Base-by-base conservation (phyloP, 2,329 filamentous ascomycete species). In the Fusarium tuaranense region DNA sequence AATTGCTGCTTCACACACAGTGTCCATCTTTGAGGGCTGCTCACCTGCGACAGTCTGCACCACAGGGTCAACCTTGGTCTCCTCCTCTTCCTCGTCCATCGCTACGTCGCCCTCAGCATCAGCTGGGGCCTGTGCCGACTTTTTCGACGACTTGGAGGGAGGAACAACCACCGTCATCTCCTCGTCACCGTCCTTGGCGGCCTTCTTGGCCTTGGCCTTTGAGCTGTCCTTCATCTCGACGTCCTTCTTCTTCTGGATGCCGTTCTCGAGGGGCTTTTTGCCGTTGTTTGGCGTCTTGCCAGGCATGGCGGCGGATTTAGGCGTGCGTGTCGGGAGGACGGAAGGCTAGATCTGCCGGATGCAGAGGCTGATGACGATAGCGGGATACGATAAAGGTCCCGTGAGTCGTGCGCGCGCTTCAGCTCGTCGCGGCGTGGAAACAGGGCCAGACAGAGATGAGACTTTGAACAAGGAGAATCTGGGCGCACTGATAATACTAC, bases 131-230 rank as follows among this genome's bases (percentile, higher is more conserved):
- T 88, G 87, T 76, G 86, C 86, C 68, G 91, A 88, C 84, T 90
- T 84, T 80, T 88, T 89, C 71, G 88, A 85, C 79, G 86, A 86
- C 87, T 94, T 94, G 75, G 92, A 90, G 68, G 92, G 92, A 65
- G 93, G 92, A 53, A 95, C 92, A 78, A 95, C 93, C 75, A 95
- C 92, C 61, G 93, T 95, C 92, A 95, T 95, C 86, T 94, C 92
- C 78, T 92, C 92, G 78, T 94, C 92, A 79, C 89, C 92, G 80
- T 95, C 91, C 83, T 91, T 92, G 78, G 79, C 81, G 22, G 82
- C 80, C 84, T 91, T 91, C 86, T 92, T 92, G 78, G 88, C 89
- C 85, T 92, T 92, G 80, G 86, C 85, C 86, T 93, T 93, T 79
- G 88, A 85, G 80, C 90, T 88, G 81, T 93, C 91, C 82, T 90